phyloP scores from a whole-genome alignment of 257 asterid species.

The Fraxinus excelsior region DNA sequence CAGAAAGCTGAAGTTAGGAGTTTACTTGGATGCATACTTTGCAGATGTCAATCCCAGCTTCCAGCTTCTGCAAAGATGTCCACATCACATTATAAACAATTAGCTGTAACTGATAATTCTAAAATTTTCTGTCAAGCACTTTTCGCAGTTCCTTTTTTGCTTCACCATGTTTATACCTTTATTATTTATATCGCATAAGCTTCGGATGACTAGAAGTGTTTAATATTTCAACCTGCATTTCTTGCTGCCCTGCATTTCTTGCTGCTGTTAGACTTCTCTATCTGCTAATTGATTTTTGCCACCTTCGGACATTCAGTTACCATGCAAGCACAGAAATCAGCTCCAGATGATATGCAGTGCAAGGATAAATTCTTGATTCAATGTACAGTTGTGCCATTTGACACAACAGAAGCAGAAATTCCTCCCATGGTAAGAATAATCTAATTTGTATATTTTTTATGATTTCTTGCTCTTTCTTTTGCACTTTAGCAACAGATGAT shows the following conservation, averaged over 20 bases:
- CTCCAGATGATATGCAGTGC: constrained; percentile 45
- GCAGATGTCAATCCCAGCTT: neutral
- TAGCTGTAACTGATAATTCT: neutral
- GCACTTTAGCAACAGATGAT: neutral
- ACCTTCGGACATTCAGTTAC: constrained; percentile 28
- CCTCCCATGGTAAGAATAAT: constrained; percentile 34
- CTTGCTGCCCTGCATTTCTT: neutral
- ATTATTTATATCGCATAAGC: neutral
- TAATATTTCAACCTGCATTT: neutral
- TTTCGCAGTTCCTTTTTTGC: neutral
- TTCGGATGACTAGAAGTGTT: neutral
- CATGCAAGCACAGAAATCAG: constrained; percentile 46
- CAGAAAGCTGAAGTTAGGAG: neutral
- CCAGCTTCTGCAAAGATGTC: neutral
- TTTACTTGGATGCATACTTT: neutral
- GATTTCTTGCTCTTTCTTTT: neutral
- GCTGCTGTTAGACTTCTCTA: neutral
- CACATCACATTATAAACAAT: neutral
- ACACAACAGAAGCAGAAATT: constrained; percentile 41
- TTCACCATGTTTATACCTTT: neutral
- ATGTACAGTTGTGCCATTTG: constrained; percentile 39
- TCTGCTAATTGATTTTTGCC: neutral
- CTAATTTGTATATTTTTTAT: neutral
- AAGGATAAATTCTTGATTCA: constrained; percentile 57
- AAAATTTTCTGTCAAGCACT: neutral